Evolutionary conservation across 257 asterid species (phyloP).

Genomic region (Jasminum sambac): DNA sequence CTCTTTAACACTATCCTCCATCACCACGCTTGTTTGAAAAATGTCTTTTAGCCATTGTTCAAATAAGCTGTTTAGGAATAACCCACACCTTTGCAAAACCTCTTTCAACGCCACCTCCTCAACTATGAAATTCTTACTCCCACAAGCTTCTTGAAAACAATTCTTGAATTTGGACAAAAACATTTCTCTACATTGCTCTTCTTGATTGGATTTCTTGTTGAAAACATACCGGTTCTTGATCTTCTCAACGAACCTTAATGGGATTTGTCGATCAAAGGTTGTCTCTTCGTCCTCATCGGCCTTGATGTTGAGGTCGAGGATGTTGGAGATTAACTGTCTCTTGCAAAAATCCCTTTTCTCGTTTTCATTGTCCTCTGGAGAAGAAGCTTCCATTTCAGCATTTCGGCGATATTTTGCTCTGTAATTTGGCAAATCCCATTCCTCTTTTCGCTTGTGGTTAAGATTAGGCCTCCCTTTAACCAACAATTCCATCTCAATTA

Average conservation of each 20-base stretch:
- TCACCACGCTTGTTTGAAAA: slow-evolving; percentile 45
- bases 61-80: slow-evolving; percentile 49
- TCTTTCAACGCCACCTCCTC: slow-evolving; percentile 51
- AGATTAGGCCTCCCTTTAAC: slow-evolving; percentile 25
- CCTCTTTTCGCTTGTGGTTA: slow-evolving; percentile 56
- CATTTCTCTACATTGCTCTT: slow-evolving; percentile 37
- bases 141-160: slow-evolving; percentile 31
- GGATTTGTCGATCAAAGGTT: slow-evolving; percentile 24
- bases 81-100: slow-evolving; percentile 41
- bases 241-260: slow-evolving; percentile 37
- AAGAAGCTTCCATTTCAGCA: slow-evolving; percentile 33
- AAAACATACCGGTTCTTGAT: slow-evolving; percentile 46
- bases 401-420: slow-evolving; percentile 39
- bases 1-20: slow-evolving; percentile 28
- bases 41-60: slow-evolving; percentile 64
- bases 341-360: slow-evolving; percentile 25
- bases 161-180: slow-evolving; percentile 39
- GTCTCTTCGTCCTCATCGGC: slow-evolving; percentile 46
- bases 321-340: slow-evolving; percentile 37
- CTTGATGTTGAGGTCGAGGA: slow-evolving; percentile 67
- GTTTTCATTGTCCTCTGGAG: slow-evolving; percentile 26
- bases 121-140: slow-evolving; percentile 33
- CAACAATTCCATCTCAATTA: slow-evolving; percentile 46
- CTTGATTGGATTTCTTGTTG: slow-evolving; percentile 32
- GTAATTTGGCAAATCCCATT: slow-evolving; percentile 36